Conservation (phyloP, 148 eudicot genomes). For the Talinum fruticosum region DNA sequence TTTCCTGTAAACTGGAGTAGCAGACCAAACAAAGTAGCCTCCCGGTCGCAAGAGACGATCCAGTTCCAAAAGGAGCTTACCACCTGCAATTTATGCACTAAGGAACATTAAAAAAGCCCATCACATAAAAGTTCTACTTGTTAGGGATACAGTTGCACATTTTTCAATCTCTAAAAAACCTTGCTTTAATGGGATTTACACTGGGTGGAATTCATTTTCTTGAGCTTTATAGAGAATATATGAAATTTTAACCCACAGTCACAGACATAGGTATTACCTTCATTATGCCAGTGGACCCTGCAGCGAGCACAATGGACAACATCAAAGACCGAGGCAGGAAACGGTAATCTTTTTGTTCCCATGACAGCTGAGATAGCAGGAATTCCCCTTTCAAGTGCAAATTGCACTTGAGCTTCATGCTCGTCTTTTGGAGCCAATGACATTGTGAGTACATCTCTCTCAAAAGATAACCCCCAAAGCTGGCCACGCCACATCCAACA, state of each 20-base stretch:
- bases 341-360: constrained; percentile 68
- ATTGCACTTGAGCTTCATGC: constrained; percentile 81
- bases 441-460: constrained; percentile 65
- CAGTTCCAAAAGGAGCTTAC: constrained; percentile 70
- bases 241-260: not conserved
- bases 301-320: constrained; percentile 79
- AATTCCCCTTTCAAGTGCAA: constrained; percentile 78
- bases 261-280: constrained; percentile 36
- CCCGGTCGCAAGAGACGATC: constrained; percentile 77
- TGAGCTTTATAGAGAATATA: not conserved
- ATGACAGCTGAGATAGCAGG: constrained; percentile 76
- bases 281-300: constrained; percentile 77
- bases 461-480: constrained; percentile 78
- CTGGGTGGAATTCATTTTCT: not conserved
- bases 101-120: not conserved
- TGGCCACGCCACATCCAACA: constrained; percentile 85
- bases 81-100: constrained; percentile 36
- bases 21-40: constrained; percentile 79
- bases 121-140: not conserved
- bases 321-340: constrained; percentile 64
- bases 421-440: constrained; percentile 84
- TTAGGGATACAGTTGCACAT: not conserved
- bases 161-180: not conserved
- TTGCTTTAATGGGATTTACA: not conserved
- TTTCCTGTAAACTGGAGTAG: constrained; percentile 75